Evolutionary conservation across 768 basidiomycete species (phyloP).

Genomic region (Cystoderma amianthinum): DNA sequence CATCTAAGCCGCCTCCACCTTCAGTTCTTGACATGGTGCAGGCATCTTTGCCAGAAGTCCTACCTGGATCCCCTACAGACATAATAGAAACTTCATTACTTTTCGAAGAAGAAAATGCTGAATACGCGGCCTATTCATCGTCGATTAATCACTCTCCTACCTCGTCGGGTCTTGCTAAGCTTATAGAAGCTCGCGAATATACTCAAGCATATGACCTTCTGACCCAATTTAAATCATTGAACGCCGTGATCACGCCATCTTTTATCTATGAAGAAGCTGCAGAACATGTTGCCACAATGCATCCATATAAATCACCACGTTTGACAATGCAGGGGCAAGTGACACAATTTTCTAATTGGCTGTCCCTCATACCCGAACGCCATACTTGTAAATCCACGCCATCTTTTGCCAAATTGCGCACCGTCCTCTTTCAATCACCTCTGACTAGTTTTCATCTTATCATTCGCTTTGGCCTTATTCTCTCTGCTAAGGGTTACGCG

Average conservation of each 20-base stretch:
- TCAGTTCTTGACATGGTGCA: conserved; percentile 19
- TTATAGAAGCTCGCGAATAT: conserved; percentile 14
- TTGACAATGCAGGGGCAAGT: conserved; percentile 7
- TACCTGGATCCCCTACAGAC: conserved; percentile 16
- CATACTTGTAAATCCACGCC: conserved; percentile 1
- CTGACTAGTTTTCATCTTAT: conserved; percentile 19
- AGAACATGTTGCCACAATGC: conserved; percentile 10
- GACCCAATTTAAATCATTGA: conserved; percentile 22
- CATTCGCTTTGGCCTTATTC: conserved; percentile 21
- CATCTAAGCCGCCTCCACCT: conserved; percentile 8
- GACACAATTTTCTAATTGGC: conserved; percentile 19
- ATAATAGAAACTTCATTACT: conserved; percentile 20
- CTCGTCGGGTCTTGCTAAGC: conserved; percentile 11
- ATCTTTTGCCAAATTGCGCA: conserved; percentile 13
- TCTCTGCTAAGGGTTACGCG: conserved; percentile 31
- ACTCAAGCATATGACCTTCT: conserved; percentile 22
- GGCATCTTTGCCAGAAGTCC: conserved; percentile 17
- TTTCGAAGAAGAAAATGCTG: conserved; percentile 19
- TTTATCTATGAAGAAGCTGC: conserved; percentile 20
- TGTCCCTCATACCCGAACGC: conserved; percentile 22
- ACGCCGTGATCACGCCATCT: conserved; percentile 19
- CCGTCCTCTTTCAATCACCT: conserved; percentile 15
- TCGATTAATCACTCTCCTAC: conserved; percentile 4
- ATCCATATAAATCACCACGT: neutral
- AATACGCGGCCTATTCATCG: conserved; percentile 11